These are phyloP conservation scores for Penicillium atrosanguineum DNA, from an alignment of 495 filamentous ascomycete species.

Conservation along the genomic window DNA sequence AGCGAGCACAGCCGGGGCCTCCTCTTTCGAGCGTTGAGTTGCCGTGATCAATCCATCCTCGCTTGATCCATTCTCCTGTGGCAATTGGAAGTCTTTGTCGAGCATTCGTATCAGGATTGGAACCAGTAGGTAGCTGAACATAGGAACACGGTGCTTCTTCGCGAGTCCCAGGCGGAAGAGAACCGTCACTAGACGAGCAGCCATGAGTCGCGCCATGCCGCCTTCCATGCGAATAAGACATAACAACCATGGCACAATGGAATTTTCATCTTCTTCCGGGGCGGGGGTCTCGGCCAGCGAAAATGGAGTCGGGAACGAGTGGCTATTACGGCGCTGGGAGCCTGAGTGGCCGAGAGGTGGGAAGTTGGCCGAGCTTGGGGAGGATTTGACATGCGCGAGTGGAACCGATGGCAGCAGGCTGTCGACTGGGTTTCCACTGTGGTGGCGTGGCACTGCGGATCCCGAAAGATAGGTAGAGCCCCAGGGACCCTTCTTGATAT, in stretches of 20 bases:
- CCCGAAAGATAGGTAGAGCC: conserved; percentile 44
- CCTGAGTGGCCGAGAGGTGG: conserved; percentile 55
- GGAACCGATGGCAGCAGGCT: conserved; percentile 55
- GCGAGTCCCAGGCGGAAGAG: conserved; percentile 68
- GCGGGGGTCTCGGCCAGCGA: conserved; percentile 36
- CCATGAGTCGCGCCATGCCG: conserved; percentile 68
- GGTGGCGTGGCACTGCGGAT: conserved; percentile 42
- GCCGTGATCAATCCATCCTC: conserved; percentile 40
- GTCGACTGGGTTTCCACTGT: conserved; percentile 54
- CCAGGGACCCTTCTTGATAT: conserved; percentile 49
- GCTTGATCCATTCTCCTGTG: conserved; percentile 38
- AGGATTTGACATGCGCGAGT: conserved; percentile 28
- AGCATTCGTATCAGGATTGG: conserved; percentile 72
- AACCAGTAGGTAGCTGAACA: conserved; percentile 64
- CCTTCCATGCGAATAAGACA: conserved; percentile 60
- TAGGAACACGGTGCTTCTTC: conserved; percentile 58
- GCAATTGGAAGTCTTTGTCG: conserved; percentile 50
- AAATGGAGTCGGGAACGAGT: conserved; percentile 37
- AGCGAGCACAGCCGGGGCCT: conserved; percentile 71
- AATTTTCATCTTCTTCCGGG: conserved; percentile 68
- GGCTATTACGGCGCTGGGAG: conserved; percentile 42
- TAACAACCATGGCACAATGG: conserved; percentile 81
- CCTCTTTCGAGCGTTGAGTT: conserved; percentile 56
- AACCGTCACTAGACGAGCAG: conserved; percentile 75
- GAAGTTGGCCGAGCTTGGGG: conserved; percentile 44